Percentiles rank a stretch among this genome's conserved stretches.
Evolutionary conservation across 192 early-diverging fungal genomes (phyloP).

Genomic region (Gryganskiella cystojenkinii): DNA sequence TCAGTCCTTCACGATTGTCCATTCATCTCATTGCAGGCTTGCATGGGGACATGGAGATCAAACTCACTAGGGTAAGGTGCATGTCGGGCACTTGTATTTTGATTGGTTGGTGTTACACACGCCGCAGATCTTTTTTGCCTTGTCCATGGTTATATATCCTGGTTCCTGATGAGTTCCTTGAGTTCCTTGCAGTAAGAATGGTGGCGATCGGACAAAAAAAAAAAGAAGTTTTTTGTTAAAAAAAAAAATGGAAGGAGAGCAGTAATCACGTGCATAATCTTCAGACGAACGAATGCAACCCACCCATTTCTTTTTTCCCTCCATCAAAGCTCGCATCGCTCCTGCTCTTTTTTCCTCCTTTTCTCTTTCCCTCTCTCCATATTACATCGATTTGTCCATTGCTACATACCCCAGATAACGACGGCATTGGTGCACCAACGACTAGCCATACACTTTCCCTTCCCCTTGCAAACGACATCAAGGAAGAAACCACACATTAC

Average conservation of each 20-base stretch:
- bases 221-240: background rate
- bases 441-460: background rate
- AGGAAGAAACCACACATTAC: background rate
- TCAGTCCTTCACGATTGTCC: no score
- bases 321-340: background rate
- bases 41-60: background rate
- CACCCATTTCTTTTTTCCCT: background rate
- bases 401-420: background rate
- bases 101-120: slow-evolving; percentile 36
- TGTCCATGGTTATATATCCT: slow-evolving; percentile 23
- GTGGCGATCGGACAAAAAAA: background rate
- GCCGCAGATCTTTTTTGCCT: slow-evolving; percentile 46
- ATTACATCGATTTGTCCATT: background rate
- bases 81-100: slow-evolving; percentile 50
- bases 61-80: slow-evolving; percentile 49
- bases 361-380: background rate
- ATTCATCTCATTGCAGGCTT: background rate
- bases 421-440: background rate
- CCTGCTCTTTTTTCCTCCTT: slow-evolving; percentile 5
- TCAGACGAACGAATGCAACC: background rate
- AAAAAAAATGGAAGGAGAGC: background rate
- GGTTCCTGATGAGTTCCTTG: background rate
- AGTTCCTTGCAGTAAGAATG: no score
- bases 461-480: no score
- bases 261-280: background rate